These are phyloP conservation scores for Raddia distichophylla DNA, from an alignment of 176 grass and related monocot species.

Conservation along the genomic window DNA sequence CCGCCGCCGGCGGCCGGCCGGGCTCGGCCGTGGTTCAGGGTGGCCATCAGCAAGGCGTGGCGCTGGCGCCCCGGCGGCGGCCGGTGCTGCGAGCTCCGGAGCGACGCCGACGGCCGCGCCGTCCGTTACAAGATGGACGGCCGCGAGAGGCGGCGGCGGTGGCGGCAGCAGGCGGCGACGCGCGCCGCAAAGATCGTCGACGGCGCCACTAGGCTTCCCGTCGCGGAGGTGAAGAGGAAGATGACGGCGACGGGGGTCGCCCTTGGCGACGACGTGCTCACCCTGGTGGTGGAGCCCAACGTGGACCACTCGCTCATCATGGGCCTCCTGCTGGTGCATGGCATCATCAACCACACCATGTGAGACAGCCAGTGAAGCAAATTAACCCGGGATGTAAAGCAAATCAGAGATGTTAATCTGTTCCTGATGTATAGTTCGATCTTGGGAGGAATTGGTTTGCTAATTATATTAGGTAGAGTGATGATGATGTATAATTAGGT, in stretches of 20 bases:
- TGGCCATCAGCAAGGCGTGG: conserved; percentile 40
- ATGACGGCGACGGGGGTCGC: conserved; percentile 59
- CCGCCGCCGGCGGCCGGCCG: conserved; percentile 20
- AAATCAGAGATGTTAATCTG: neutral
- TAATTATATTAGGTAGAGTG: neutral
- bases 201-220: conserved; percentile 54
- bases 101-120: neutral
- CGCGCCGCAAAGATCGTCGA: conserved; percentile 58
- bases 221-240: conserved; percentile 90
- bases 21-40: conserved; percentile 64
- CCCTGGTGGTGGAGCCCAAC: conserved; percentile 69
- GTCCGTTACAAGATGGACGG: conserved; percentile 60
- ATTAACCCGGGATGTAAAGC: conserved; percentile 34
- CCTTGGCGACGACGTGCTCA: conserved; percentile 81
- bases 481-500: neutral
- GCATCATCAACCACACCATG: conserved; percentile 60
- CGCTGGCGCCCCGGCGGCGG: conserved; percentile 20
- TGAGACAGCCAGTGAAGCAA: neutral
- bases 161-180: conserved; percentile 35
- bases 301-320: conserved; percentile 75
- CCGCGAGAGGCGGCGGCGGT: neutral
- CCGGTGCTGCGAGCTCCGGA: conserved; percentile 49
- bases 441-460: neutral
- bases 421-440: neutral
- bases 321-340: conserved; percentile 73